Base-by-base conservation (phyloP, 371 early-diverging fungal genomes). In the Massospora cicadina region DNA sequence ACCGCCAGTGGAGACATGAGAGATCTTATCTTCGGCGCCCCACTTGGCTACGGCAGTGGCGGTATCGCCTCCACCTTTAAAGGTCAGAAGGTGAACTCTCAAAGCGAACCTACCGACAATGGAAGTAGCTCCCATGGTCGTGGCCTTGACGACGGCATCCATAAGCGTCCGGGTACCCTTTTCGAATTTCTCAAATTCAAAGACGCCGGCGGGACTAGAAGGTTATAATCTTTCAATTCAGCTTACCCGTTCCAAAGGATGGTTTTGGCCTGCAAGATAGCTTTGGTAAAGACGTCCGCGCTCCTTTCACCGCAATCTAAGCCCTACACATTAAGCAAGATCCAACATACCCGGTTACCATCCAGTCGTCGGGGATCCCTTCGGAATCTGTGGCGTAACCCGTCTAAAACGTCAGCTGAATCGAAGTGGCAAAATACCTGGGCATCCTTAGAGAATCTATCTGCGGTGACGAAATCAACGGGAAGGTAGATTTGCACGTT, bases 1-100 rank as follows among this genome's bases (percentile, higher is more conserved):
- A 65, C 98, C 98, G 71, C 99, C 99, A 65, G 99, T 99, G 64
- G 88, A 87, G 68, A 98, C 91, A 76, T 98, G 96, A 67, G 85
- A 85, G 75, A 99, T 88, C 74, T 88, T 84, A 67, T 81, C 85
- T 67, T 86, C 91, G 66, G 84, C 78, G 65, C 76, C 75, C 81
- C 88, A 91, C 72, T 94, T 86, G 65, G 92, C 86, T 65, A 89
- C 96, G 74, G 95, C 98, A 55, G 98, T 95, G 63, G 97, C 95
- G 59, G 98, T 97, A 75, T 98, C 98, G 74, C 98, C 99, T 67
- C 99, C 99, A 68, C 93, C 95, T 67, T 88, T 82, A 65, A 77
- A 66, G 57, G 17, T 30, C 23, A 2, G 55, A 59, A 55, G 33
- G 53, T 23, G 1, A 27, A 57, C 26, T 27, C 57, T 28, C 17